These are phyloP conservation scores for Simmondsia chinensis DNA, from an alignment of 148 eudicot species.

Conservation along the genomic window DNA sequence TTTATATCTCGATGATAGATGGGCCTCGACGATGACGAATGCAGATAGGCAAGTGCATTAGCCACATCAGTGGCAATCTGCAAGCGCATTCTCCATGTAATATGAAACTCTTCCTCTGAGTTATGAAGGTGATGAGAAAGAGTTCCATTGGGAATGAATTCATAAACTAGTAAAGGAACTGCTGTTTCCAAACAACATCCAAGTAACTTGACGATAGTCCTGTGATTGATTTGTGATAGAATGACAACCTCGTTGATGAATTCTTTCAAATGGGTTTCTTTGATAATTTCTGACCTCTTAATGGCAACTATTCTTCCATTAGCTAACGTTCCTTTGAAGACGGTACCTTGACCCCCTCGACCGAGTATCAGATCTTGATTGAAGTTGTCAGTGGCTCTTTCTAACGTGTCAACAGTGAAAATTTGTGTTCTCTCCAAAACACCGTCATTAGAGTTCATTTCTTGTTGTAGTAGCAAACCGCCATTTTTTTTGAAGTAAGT, in stretches of 20 bases:
- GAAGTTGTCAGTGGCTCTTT: constrained; percentile 25
- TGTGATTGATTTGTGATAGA: constrained; percentile 22
- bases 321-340: constrained; percentile 28
- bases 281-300: constrained; percentile 18
- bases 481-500: constrained; percentile 24
- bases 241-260: constrained; percentile 33
- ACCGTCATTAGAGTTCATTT: constrained; percentile 16
- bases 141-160: background rate
- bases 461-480: constrained; percentile 20
- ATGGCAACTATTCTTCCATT: constrained; percentile 31
- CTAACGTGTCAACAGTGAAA: constrained; percentile 13
- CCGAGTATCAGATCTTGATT: constrained; percentile 21
- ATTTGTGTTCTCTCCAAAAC: constrained; percentile 11
- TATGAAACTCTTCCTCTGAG: constrained; percentile 2
- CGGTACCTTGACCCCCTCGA: constrained; percentile 32
- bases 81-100: constrained; percentile 9
- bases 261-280: constrained; percentile 12
- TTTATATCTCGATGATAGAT: constrained; percentile 16
- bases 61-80: constrained; percentile 12
- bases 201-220: constrained; percentile 26
- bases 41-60: constrained; percentile 13
- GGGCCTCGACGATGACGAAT: constrained; percentile 12
- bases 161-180: constrained; percentile 11
- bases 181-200: constrained; percentile 22
- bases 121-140: background rate